Base-by-base conservation (phyloP, 2,329 filamentous ascomycete species). In the Colletotrichum zoysiae region DNA sequence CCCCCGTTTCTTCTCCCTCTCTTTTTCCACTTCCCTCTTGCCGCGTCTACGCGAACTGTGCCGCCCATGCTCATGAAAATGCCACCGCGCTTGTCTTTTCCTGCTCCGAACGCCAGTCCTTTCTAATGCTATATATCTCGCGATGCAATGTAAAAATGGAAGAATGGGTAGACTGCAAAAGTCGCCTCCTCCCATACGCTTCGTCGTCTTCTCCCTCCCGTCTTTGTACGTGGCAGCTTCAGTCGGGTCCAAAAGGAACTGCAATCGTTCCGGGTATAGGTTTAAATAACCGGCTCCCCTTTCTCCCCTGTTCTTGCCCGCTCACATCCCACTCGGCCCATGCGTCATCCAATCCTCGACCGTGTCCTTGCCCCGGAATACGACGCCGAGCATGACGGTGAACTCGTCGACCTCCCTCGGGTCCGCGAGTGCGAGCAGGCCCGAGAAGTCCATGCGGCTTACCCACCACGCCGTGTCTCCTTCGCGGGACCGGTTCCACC, bases 281-380 rank as follows among this genome's bases (percentile, higher is more conserved):
- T 53, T 53, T 18, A 9, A 30, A 26, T 16, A 53, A 16, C 3
- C 44, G 44, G 44, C 44, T n/a, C 20, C 30, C 30, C 26, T 14
- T 14, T 16, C 30, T 8, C 20, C 62, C 40, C 11, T 65, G 8
- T 35, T 35, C 48, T 2, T 23, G 6, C 8, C 35, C n/a, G 23
- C 14, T 71, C 44, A 73, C n/a, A 71, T 71, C 35, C 50, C 35
- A 12, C 58, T 57, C 1, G 63, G 58, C 16, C 70, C 72, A 35
- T 73, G 69, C 42, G 65, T 61, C 7, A 73, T 55, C 74, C 73
- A 75, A 57, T 75, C 73, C 63, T 75, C 74, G n/a, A 75, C 42
- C 33, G 61, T 42, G 26, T 74, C 65, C 46, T 55, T 74, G 16
- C 73, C 74, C 11, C 66, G 65, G 23, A 70, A 72, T n/a, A 67